Evolutionary conservation across 2,329 filamentous ascomycete genomes (phyloP).

Genomic region (Arthrobotrys megalospora): DNA sequence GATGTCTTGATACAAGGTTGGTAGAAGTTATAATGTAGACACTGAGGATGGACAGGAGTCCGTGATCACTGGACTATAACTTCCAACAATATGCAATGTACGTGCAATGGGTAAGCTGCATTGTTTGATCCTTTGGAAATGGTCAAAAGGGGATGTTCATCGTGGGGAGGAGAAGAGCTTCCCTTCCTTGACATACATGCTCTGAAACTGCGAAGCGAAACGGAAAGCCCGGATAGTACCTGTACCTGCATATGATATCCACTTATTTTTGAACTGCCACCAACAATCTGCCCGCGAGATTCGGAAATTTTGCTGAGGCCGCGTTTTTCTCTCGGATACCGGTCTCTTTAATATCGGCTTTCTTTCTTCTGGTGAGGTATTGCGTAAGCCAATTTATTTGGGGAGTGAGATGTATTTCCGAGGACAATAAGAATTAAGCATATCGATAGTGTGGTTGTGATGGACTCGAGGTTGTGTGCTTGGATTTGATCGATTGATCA

Average conservation of each 20-base stretch:
- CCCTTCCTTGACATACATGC: background rate
- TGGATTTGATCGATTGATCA: background rate
- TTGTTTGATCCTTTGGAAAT: slow-evolving; percentile 32
- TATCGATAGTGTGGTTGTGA: background rate
- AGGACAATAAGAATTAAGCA: background rate
- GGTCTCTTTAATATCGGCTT: slow-evolving; percentile 10
- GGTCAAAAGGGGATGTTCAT: slow-evolving; percentile 13
- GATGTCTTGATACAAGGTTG: background rate
- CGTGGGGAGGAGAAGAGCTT: background rate
- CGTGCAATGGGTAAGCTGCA: slow-evolving; percentile 26
- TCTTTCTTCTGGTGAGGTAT: background rate
- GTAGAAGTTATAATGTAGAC: background rate
- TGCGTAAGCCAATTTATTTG: slow-evolving; percentile 5
- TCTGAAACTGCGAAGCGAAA: slow-evolving; percentile 31
- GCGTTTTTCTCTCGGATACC: background rate
- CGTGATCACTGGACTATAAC: background rate
- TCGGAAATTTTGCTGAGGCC: slow-evolving; percentile 29
- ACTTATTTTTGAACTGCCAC: background rate
- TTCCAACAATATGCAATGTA: background rate
- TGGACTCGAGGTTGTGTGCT: background rate
- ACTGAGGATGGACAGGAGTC: background rate
- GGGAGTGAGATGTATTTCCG: background rate
- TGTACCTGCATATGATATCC: slow-evolving; percentile 21
- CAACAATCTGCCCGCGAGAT: slow-evolving; percentile 21
- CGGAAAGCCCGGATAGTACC: slow-evolving; percentile 35